Evolutionary conservation across 495 filamentous ascomycete species (phyloP), one percentile per base, ranked within the genome.

Genomic region (Aspergillus baeticus): DNA sequence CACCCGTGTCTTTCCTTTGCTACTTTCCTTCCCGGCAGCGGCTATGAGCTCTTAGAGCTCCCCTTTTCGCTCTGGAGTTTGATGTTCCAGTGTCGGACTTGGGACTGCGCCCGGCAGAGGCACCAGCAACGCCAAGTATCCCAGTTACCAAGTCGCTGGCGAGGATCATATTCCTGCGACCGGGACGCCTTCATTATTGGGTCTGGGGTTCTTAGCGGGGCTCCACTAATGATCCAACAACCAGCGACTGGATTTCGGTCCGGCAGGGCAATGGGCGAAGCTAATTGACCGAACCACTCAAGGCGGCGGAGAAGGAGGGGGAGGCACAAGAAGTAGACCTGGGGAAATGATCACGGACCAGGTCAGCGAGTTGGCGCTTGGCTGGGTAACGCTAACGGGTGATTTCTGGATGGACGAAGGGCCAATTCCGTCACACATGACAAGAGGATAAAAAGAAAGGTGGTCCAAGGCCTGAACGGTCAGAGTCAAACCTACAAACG

Each of bases 81-180:
- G 26, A 8, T 29, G 26, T 29, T 29, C 4, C 35, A 13, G 15
- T 37, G 31, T 17, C 31, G 29, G 45, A 21, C 31, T 49, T 34
- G 8, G 35, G 13, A 26, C 21, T 23, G 31, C 31, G 14, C 14
- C 22, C 48, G 1, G 17, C 23, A 22, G 35, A 36, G 14, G 34
- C 31, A 17, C 31, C 21, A 39, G 20, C 10, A 10, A n/a, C 22
- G 53, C 42, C 53, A 47, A 49, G 53, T 34, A 11, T 37, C 44
- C 36, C 22, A 42, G 37, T 8, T 31, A 48, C 15, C 33, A 49
- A 49, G 34, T 39, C 34, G 3, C 44, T 42, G 31, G 44, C 44
- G 43, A 55, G 43, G 43, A 48, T 55, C 53, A 48, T 37, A 55
- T 37, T 55, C 43, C 53, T 47, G 21, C 22, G 22, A 43, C 50